Evolutionary conservation across 2,329 filamentous ascomycete species (phyloP).

Genomic region (Pseudocercospora vitis): DNA sequence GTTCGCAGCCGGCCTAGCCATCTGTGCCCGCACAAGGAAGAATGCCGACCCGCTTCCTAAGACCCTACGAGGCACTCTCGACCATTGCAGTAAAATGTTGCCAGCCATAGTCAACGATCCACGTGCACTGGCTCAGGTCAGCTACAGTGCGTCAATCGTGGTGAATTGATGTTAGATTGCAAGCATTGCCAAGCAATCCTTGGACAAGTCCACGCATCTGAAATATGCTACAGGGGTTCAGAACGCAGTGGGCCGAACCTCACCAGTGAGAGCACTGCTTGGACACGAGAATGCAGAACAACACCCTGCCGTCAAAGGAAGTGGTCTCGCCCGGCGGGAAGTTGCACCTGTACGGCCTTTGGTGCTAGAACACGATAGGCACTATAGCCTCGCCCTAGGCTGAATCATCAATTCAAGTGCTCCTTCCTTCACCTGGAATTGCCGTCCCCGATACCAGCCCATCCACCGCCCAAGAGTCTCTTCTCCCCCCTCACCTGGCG

Average conservation of each 20-base stretch:
- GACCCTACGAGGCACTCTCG: background rate
- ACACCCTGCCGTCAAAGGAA: no score
- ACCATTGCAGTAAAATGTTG: background rate
- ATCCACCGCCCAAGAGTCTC: slow-evolving; percentile 69
- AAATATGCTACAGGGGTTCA: background rate
- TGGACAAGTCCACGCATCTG: background rate
- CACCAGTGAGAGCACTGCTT: background rate
- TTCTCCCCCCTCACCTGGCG: slow-evolving; percentile 71
- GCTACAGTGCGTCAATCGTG: slow-evolving; percentile 1
- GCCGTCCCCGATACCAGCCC: slow-evolving; percentile 70
- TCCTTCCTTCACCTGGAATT: slow-evolving; percentile 68
- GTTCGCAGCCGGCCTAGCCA: no score
- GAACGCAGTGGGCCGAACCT: background rate
- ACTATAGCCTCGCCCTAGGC: slow-evolving; percentile 13
- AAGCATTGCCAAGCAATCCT: background rate
- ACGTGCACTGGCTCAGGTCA: background rate
- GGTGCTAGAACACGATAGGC: no score
- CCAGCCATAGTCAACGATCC: background rate
- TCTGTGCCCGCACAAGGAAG: background rate
- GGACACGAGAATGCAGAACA: background rate
- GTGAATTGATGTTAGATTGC: background rate
- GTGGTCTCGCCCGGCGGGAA: no score
- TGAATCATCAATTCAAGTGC: slow-evolving; percentile 51
- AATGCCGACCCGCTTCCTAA: background rate
- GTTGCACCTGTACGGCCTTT: background rate